Evolutionary conservation across 1,284 basidiomycete genomes (phyloP), one percentile per base, ranked within the genome.

Genomic region (Pseudozyma thailandica): DNA sequence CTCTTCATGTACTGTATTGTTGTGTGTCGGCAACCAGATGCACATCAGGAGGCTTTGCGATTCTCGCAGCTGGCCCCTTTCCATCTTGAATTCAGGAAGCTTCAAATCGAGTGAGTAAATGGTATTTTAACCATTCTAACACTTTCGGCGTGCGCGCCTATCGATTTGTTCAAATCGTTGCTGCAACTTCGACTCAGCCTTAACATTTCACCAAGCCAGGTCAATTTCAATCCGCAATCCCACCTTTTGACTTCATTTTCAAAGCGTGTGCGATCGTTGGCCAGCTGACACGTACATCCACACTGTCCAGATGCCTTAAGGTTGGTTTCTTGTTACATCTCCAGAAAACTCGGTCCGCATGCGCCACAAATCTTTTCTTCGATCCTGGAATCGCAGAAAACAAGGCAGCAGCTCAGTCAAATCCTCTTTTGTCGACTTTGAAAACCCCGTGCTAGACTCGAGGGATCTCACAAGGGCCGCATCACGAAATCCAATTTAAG

Each of bases 391-490:
- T 41, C 39, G 2, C 39, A 18, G 23, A 41, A 41, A 41, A 4
- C 16, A 21, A 23, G 37, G 38, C 52, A 55, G 27, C 45, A 55
- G 45, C 28, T 5, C 28, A 41, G 38, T 42, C 30, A 35, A 35
- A 5, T 5, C 33, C 5, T 5, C 13, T 26, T 38, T 18, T 13
- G 39, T n/a, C 37, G 9, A 38, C 15, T 18, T 15, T 5, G 21
- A 47, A 57, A 65, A 59, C 63, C 50, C 63, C 63, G 63, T 65
- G 63, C 63, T 60, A 59, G 63, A 42, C 44, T 45, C 6, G 20
- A 21, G 30, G 21, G 30, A 66, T 66, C 63, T 66, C 52, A 66
- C 63, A 66, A 44, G 43, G 25, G 9, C 8, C 44, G 30, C 20
- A 3, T 21, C 10, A 23, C 35, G 15, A 38, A 37, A 54, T 45